phyloP scores from a whole-genome alignment of 305 asterid species.

The Caryopteris hybrid region DNA sequence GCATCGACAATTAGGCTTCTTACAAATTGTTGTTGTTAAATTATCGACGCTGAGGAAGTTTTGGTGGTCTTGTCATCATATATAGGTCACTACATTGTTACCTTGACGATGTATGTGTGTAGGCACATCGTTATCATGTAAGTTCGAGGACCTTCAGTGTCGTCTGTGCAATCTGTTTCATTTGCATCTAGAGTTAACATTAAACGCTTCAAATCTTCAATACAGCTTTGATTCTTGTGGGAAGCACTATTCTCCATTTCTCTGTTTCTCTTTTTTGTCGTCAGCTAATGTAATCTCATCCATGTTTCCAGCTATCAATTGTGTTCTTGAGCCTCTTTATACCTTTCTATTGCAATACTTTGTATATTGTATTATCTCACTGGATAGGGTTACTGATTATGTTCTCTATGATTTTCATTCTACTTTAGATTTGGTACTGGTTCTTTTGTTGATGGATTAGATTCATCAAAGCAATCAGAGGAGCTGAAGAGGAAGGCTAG shows the following conservation, averaged over 20 bases:
- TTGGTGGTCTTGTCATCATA: background rate
- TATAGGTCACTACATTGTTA: background rate
- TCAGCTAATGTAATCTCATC: background rate
- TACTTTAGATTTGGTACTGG: conserved; percentile 54
- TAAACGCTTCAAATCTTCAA: no score
- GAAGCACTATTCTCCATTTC: background rate
- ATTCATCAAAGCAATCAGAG: conserved; percentile 50
- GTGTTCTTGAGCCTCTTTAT: background rate
- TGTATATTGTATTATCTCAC: background rate
- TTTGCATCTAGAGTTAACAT: background rate
- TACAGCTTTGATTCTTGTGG: background rate
- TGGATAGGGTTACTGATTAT: background rate
- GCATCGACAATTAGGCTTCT: background rate
- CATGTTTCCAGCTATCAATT: background rate
- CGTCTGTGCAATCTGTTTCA: background rate
- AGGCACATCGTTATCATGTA: background rate
- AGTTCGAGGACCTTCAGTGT: background rate
- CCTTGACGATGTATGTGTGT: background rate
- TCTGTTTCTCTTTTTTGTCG: background rate
- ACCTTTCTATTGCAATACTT: background rate
- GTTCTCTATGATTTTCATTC: conserved; percentile 1
- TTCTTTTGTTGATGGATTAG: conserved; percentile 28
- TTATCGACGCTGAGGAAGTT: background rate
- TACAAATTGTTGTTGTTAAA: background rate
- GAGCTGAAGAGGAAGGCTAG: conserved; percentile 70